phyloP scores from a whole-genome alignment of 805 yeast genomes.

The Myxozyma mucilagina region DNA sequence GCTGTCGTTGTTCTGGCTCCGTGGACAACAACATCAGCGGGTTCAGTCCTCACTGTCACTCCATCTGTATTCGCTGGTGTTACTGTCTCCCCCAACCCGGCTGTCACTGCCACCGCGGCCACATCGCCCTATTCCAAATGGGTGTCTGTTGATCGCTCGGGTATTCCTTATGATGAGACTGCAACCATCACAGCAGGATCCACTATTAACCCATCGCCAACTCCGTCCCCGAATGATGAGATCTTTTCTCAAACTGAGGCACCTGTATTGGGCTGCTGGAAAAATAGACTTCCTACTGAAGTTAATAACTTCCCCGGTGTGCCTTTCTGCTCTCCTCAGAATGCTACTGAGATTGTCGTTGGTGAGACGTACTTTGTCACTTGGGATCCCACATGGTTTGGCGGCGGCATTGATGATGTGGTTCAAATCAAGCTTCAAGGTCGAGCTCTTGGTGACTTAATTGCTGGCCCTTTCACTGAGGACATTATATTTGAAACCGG shows the following conservation, averaged over 20 bases:
- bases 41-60: conserved; percentile 48
- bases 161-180: conserved; percentile 44
- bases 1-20: conserved; percentile 17
- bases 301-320: conserved; percentile 36
- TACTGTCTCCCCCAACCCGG: conserved; percentile 52
- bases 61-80: conserved; percentile 64
- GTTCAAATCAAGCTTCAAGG: conserved; percentile 41
- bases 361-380: conserved; percentile 54
- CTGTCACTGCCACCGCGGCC: conserved; percentile 33
- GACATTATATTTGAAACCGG: conserved; percentile 42
- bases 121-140: conserved; percentile 44
- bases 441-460: conserved; percentile 41
- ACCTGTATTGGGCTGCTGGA: conserved; percentile 25
- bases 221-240: conserved; percentile 2
- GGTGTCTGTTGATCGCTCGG: conserved; percentile 48
- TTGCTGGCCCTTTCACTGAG: conserved; percentile 35
- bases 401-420: conserved; percentile 39
- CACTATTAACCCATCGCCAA: conserved; percentile 10
- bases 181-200: conserved; percentile 1
- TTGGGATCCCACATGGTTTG: conserved; percentile 51
- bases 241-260: conserved; percentile 13
- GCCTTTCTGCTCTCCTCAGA: conserved; percentile 47
- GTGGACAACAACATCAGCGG: conserved; percentile 32
- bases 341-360: conserved; percentile 48
- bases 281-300: conserved; percentile 4